Evolutionary conservation across 1,139 yeast genomes (phyloP), one percentile per base, ranked within the genome.

Genomic region (Sugiyamaella grinbergsii): DNA sequence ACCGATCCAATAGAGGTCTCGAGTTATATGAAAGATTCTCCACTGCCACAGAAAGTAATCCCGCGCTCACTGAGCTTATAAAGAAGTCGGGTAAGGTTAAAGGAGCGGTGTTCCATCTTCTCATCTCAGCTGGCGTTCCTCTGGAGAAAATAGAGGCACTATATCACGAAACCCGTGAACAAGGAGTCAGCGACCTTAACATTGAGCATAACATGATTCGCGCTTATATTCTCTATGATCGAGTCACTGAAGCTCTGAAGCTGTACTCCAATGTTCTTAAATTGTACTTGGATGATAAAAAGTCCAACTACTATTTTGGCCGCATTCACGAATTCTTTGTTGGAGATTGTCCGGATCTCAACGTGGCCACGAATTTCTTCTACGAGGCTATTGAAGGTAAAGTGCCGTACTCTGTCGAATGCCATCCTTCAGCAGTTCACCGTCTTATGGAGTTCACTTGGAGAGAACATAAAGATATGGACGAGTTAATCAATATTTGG

Each of bases 311-410:
- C 51, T 75, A 80, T 50, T 67, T 80, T 63, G 74, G 78, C 42
- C 86, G 84, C 67, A 82, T 85, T 47, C 95, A 86, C 69, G 76
- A 85, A 57, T 78, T 86, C 2, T 89, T 90, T 62, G 83, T 90
- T 62, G 95, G 96, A 44, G 82, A 81, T 58, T 85, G 91, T 67
- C 81, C 82, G 59, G 94, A 89, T 61, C 74, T 84, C 47, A 75
- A 75, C 29, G 81, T 88, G 44, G 88, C 96, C 4, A 80, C 79
- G 62, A 79, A 81, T 47, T 86, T 86, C 62, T 89, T 85, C 64
- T 81, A 81, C 57, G 84, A 84, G 63, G 91, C 90, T 0, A 73
- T 85, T 47, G 74, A 77, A 53, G 72, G 72, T 50, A 82, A 81
- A 54, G 82, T 85, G 74, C 95, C 95, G 16, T 87, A 87, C 66